A percentile compares a stretch with the other conserved stretches of the same genome.
Conservation (phyloP, 2,329 filamentous ascomycete genomes). For the Paracamarosporium sp. region DNA sequence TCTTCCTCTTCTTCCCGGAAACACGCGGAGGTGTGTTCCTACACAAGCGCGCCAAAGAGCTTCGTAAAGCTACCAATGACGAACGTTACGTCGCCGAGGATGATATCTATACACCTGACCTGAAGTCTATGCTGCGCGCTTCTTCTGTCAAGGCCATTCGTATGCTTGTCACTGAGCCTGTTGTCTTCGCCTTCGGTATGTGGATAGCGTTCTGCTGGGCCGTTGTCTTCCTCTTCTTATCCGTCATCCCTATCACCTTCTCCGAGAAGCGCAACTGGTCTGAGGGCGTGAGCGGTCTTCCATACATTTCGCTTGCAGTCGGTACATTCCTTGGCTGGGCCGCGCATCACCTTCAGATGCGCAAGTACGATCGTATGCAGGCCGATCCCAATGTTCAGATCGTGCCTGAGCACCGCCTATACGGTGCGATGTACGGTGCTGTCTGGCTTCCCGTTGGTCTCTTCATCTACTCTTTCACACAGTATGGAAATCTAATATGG, state of each 20-base stretch:
- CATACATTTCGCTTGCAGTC: slow-evolving; percentile 59
- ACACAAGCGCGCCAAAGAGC: slow-evolving; percentile 56
- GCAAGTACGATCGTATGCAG: slow-evolving; percentile 55
- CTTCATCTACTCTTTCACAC: slow-evolving; percentile 61
- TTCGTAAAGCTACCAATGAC: slow-evolving; percentile 57
- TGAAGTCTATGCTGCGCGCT: slow-evolving; percentile 55
- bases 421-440: slow-evolving; percentile 40
- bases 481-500: slow-evolving; percentile 58
- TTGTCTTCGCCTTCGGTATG: slow-evolving; percentile 58
- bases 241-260: slow-evolving; percentile 46
- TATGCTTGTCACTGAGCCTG: slow-evolving; percentile 58
- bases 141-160: slow-evolving; percentile 61
- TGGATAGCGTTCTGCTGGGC: slow-evolving; percentile 63
- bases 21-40: slow-evolving; percentile 58
- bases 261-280: slow-evolving; percentile 60
- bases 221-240: slow-evolving; percentile 62
- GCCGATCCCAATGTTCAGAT: slow-evolving; percentile 44
- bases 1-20: slow-evolving; percentile 54
- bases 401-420: slow-evolving; percentile 43
- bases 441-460: slow-evolving; percentile 39
- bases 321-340: slow-evolving; percentile 58
- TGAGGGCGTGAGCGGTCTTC: slow-evolving; percentile 57
- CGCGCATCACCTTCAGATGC: slow-evolving; percentile 59
- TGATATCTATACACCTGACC: slow-evolving; percentile 58
- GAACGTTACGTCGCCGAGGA: slow-evolving; percentile 58